Evolutionary conservation across 2,329 filamentous ascomycete species (phyloP).

Genomic region (Hypoxylon rubiginosum): DNA sequence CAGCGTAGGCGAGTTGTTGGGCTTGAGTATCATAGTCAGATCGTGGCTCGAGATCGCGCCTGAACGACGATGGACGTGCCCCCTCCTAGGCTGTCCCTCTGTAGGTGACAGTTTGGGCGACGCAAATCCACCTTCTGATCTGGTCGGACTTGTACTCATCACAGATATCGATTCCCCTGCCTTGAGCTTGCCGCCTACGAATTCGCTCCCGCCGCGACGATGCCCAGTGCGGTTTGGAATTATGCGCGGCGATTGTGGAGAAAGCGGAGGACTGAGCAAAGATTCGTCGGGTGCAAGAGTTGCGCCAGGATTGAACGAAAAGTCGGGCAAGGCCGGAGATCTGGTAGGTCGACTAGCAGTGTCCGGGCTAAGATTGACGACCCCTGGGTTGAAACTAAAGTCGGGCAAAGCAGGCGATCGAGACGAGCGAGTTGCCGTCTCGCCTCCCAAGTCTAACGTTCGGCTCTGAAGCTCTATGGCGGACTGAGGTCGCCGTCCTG

Average conservation of each 20-base stretch:
- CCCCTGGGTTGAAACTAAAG: slow-evolving; percentile 54
- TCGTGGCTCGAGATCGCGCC: slow-evolving; percentile 87
- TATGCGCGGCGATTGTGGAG: slow-evolving; percentile 64
- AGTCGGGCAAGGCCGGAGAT: slow-evolving; percentile 64
- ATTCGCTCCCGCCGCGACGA: slow-evolving; percentile 85
- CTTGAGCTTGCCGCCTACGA: slow-evolving; percentile 80
- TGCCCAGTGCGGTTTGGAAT: slow-evolving; percentile 78
- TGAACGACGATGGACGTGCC: slow-evolving; percentile 86
- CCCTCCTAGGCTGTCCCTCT: slow-evolving; percentile 68
- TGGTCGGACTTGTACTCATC: slow-evolving; percentile 79
- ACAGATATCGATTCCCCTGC: slow-evolving; percentile 69
- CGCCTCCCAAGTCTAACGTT: slow-evolving; percentile 41
- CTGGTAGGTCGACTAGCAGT: slow-evolving; percentile 51
- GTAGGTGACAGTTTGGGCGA: slow-evolving; percentile 68
- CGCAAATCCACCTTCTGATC: slow-evolving; percentile 69
- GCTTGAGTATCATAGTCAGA: slow-evolving; percentile 76
- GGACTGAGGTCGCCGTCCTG: slow-evolving; percentile 66
- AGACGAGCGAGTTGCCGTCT: slow-evolving; percentile 27
- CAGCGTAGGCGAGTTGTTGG: slow-evolving; percentile 65
- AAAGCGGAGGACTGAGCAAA: slow-evolving; percentile 68
- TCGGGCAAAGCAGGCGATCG: slow-evolving; percentile 50
- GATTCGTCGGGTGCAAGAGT: slow-evolving; percentile 45
- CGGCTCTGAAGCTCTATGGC: slow-evolving; percentile 58
- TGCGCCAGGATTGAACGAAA: slow-evolving; percentile 68
- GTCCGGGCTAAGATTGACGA: slow-evolving; percentile 48